phyloP scores from a whole-genome alignment of 805 yeast species.

The Huiozyma sinensis region DNA sequence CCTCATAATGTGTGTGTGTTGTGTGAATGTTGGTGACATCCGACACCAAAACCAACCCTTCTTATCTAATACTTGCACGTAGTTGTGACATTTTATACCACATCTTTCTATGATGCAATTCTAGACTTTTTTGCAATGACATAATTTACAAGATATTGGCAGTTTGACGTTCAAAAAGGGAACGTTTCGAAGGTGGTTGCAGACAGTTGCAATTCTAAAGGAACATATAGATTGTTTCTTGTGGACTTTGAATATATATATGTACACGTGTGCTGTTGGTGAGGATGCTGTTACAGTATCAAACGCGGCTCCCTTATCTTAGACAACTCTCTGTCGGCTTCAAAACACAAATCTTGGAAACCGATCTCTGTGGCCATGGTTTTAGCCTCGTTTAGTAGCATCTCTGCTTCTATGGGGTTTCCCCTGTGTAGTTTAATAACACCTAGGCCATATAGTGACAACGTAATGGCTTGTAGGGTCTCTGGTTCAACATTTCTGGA shows the following conservation, averaged over 20 bases:
- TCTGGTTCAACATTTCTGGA: conserved; percentile 24
- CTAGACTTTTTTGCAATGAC: too few species aligned
- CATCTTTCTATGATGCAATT: too few species aligned
- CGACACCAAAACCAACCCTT: too few species aligned
- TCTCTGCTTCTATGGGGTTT: conserved; percentile 42
- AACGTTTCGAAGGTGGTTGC: too few species aligned
- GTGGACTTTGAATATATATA: background rate
- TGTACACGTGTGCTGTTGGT: background rate
- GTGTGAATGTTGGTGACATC: too few species aligned
- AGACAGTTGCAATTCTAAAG: too few species aligned
- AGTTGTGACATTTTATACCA: too few species aligned
- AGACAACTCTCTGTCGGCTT: conserved; percentile 50
- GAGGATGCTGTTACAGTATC: background rate
- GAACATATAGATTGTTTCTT: too few species aligned
- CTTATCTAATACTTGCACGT: too few species aligned
- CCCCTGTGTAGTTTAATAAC: conserved; percentile 54
- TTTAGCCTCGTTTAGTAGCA: conserved; percentile 52
- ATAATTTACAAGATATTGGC: too few species aligned
- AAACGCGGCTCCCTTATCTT: conserved; percentile 22
- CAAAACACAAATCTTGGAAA: conserved; percentile 44
- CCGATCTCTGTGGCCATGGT: conserved; percentile 54
- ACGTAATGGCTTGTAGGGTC: conserved; percentile 54
- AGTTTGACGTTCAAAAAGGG: too few species aligned
- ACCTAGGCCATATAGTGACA: conserved; percentile 75
- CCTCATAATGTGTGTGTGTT: too few species aligned